Percentiles rank a stretch among this genome's conserved stretches.
Evolutionary conservation across 108 stramenopile genomes (phyloP).

Genomic region (Mediolabrus comicus): DNA sequence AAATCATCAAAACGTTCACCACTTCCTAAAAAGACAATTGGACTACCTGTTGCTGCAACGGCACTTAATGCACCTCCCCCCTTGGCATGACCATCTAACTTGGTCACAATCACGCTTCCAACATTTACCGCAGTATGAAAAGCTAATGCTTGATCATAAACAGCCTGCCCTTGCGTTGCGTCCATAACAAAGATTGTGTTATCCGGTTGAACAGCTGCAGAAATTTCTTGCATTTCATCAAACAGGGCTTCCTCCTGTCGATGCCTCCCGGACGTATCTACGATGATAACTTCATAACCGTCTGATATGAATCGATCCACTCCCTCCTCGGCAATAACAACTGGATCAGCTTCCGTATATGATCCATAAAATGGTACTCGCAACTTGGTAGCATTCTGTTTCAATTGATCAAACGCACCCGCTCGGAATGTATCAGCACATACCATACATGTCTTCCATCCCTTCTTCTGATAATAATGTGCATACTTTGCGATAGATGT

Average conservation of each 20-base stretch:
- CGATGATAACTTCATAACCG: constrained; percentile 95
- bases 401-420: constrained; percentile 98
- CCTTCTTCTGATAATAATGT: constrained; percentile 89
- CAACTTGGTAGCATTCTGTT: constrained; percentile 98
- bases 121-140: constrained; percentile 94
- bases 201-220: constrained; percentile 87
- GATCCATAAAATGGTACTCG: constrained; percentile 92
- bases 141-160: constrained; percentile 92
- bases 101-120: constrained; percentile 95
- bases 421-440: constrained; percentile 99
- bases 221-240: constrained; percentile 98
- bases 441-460: constrained; percentile 93
- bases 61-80: constrained; percentile 98
- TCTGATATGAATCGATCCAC: constrained; percentile 90
- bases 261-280: constrained; percentile 97
- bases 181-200: constrained; percentile 97
- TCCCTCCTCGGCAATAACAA: constrained; percentile 94
- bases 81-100: constrained; percentile 98
- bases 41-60: constrained; percentile 92
- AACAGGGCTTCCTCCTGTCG: constrained; percentile 93
- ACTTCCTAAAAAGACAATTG: constrained; percentile 95
- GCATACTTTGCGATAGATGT: constrained; percentile 98
- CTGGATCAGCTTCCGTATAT: constrained; percentile 96
- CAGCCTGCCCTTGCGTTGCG: constrained; percentile 98
- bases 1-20: constrained; percentile 99